These are phyloP conservation scores for Diaporthe citriasiana DNA, from an alignment of 2,329 filamentous ascomycete genomes.

Conservation along the genomic window DNA sequence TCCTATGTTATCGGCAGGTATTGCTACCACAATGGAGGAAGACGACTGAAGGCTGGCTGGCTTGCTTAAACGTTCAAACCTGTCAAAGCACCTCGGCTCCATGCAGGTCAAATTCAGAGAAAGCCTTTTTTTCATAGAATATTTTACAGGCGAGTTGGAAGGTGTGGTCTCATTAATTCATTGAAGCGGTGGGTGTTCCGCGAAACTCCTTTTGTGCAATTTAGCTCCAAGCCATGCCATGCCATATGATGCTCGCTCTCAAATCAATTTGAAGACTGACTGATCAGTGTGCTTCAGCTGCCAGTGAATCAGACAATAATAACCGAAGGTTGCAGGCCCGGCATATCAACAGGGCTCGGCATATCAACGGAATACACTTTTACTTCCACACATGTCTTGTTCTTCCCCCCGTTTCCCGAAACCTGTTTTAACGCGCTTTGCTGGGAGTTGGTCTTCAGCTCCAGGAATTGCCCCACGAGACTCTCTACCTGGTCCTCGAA, in stretches of 20 bases:
- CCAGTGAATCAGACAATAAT: neutral
- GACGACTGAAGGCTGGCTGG: too few relatives aligned
- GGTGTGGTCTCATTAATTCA: neutral
- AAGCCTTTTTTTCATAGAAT: neutral
- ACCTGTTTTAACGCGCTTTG: neutral
- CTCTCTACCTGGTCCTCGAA: constrained; percentile 51
- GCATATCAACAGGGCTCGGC: neutral
- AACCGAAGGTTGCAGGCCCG: neutral
- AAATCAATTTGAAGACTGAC: neutral
- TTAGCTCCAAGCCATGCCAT: constrained; percentile 14
- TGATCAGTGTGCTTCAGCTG: neutral
- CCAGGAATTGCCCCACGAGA: constrained; percentile 48
- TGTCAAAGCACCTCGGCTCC: too few relatives aligned
- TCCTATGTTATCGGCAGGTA: neutral
- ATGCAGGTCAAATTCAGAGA: neutral
- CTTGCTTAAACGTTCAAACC: neutral
- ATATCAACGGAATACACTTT: neutral
- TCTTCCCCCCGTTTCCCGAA: constrained; percentile 4
- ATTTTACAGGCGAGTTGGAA: neutral
- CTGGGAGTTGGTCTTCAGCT: constrained; percentile 42
- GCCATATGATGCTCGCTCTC: constrained; percentile 4
- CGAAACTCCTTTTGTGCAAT: neutral
- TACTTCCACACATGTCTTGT: neutral
- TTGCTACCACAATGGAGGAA: neutral
- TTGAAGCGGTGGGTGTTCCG: neutral